Base-by-base conservation (phyloP, 2,329 filamentous ascomycete genomes). In the Thielaviopsis euricoi region DNA sequence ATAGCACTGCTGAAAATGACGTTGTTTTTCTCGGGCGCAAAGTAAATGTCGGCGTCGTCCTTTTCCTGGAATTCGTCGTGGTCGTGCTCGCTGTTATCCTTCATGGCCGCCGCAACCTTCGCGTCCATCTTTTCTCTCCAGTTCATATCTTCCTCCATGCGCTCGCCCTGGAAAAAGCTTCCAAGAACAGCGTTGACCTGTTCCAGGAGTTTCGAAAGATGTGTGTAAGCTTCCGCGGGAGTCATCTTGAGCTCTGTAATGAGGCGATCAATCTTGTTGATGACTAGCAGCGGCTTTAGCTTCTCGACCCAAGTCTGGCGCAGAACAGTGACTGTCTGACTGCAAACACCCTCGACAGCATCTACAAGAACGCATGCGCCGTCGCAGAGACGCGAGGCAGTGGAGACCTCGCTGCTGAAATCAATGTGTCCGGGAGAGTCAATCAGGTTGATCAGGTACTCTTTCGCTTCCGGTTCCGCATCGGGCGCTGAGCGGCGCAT, bases 361-460 rank as follows among this genome's bases (percentile, higher is more conserved):
- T 98, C 93, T 21, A 98, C 90, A 29, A 98, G 75, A 12, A 98
- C 88, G 10, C 97, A 82, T 6, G 93, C 93, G 43, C 93, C 93
- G 69, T 98, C 93, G 65, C 93, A 97, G 19, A 98, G 75, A 57
- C 93, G 80, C 10, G 91, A 97, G 1, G 93, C 93, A 1, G 91
- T 97, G 0, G 90, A 97, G 0, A 98, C 93, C 68, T 98, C 93
- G 63, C 89, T 95, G 73, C 90, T 96, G 70, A 98, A 98, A 71
- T 98, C 93, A 63, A 98, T 97, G 69, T 98, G 93, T 2, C 93
- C 93, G 0, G 93, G 93, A 1, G 93, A 97, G 71, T 98, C 93
- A 67, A 98, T 98, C 59, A 98, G 73, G 69, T 98, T 98, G 73
- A 98, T 88, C 62, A 98, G 77, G 67, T 95, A 96, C 70, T 98